Conservation (phyloP, 306 rosid species). For the Fagus sylvatica region DNA sequence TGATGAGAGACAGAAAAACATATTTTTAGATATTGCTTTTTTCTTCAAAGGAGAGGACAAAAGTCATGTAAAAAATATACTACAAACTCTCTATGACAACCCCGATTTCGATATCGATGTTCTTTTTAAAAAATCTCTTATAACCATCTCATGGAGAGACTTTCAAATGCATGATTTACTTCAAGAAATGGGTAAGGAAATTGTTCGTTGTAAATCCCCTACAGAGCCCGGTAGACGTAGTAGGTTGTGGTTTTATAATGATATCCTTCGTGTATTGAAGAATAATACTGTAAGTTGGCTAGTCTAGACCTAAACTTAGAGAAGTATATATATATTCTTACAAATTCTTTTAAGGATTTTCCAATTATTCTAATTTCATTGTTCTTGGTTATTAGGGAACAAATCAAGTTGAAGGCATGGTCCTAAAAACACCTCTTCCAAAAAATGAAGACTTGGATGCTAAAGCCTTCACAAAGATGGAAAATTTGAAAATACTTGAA, state of each 20-base stretch:
- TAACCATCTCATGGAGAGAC: too few relatives aligned
- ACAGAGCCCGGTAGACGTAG: too few relatives aligned
- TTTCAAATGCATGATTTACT: too few relatives aligned
- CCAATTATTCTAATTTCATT: not conserved
- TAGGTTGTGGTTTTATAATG: too few relatives aligned
- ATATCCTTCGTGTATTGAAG: too few relatives aligned
- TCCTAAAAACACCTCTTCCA: not conserved
- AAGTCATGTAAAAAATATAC: not conserved
- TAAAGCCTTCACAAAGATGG: not conserved
- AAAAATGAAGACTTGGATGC: not conserved
- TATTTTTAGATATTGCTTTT: too few relatives aligned
- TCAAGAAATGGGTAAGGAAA: too few relatives aligned
- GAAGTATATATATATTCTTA: not conserved
- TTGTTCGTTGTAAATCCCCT: too few relatives aligned
- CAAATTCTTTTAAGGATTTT: not conserved
- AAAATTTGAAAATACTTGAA: slow-evolving; percentile 14
- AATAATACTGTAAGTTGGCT: too few relatives aligned
- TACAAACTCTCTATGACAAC: not conserved
- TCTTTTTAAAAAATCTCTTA: not conserved
- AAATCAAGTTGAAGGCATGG: not conserved
- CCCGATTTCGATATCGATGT: not conserved
- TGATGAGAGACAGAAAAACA: too few relatives aligned
- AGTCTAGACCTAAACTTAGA: too few relatives aligned
- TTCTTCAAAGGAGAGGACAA: not conserved
- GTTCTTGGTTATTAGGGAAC: not conserved